A percentile compares a stretch with the other conserved stretches of the same genome.
phyloP scores from a whole-genome alignment of 345 rosid species.

The Brassica rapa region DNA sequence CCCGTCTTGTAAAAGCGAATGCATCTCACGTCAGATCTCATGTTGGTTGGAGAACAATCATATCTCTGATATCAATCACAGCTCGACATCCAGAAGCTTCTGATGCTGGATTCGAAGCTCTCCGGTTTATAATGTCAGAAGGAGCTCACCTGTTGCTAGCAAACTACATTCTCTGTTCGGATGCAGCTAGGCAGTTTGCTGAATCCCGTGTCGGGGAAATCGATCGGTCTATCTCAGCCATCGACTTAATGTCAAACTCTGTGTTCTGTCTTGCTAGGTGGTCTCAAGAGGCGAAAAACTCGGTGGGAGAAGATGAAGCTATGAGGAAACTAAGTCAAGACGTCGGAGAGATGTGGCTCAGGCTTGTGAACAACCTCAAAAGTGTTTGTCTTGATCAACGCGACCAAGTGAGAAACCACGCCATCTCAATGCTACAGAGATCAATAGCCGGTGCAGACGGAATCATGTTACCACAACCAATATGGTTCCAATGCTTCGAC shows the following conservation, averaged over 20 bases:
- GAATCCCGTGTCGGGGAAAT: slow-evolving; percentile 65
- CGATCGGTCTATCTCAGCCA: slow-evolving; percentile 56
- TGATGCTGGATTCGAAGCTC: slow-evolving; percentile 63
- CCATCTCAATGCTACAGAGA: slow-evolving; percentile 53
- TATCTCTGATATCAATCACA: slow-evolving; percentile 65
- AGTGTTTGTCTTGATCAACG: slow-evolving; percentile 64
- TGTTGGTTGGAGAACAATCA: slow-evolving; percentile 66
- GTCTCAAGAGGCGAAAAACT: slow-evolving; percentile 57
- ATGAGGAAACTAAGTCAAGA: slow-evolving; percentile 51
- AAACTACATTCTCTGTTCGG: slow-evolving; percentile 64
- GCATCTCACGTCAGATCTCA: slow-evolving; percentile 68
- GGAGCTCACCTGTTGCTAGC: slow-evolving; percentile 64
- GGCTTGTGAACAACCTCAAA: slow-evolving; percentile 60
- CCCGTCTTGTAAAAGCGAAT: slow-evolving; percentile 67
- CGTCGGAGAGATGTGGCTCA: slow-evolving; percentile 79
- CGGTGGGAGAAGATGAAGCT: slow-evolving; percentile 53
- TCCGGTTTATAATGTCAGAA: slow-evolving; percentile 64
- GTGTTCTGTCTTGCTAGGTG: slow-evolving; percentile 68
- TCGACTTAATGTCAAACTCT: slow-evolving; percentile 68
- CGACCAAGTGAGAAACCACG: slow-evolving; percentile 73
- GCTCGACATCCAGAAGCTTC: slow-evolving; percentile 87
- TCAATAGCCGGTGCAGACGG: slow-evolving; percentile 55
- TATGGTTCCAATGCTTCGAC: slow-evolving; percentile 75
- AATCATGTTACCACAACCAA: slow-evolving; percentile 47
- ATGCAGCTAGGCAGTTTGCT: slow-evolving; percentile 84